phyloP scores from a whole-genome alignment of 805 yeast species.

The Saccharomycodes ludwigii region DNA sequence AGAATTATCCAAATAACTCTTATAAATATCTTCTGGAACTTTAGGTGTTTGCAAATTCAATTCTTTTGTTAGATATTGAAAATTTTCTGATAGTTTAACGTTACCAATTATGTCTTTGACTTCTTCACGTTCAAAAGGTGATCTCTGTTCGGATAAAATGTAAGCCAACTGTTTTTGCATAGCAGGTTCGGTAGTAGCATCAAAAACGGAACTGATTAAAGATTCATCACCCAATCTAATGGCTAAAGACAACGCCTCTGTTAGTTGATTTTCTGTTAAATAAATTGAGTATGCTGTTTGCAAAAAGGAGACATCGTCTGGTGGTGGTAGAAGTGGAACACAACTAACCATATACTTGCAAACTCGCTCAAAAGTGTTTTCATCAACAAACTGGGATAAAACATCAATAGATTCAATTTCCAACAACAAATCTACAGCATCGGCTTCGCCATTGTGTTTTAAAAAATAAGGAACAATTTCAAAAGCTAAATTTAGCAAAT shows the following conservation, averaged over 20 bases:
- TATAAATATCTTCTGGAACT: conserved; percentile 90
- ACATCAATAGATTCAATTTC: conserved; percentile 84
- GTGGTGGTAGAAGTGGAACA: conserved; percentile 92
- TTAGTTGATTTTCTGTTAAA: conserved; percentile 60
- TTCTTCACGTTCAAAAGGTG: conserved; percentile 58
- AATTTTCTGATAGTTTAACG: conserved; percentile 65
- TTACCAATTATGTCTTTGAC: conserved; percentile 83
- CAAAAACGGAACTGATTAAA: conserved; percentile 67
- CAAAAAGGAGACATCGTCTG: conserved; percentile 77
- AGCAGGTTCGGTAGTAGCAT: conserved; percentile 59
- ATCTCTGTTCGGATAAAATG: conserved; percentile 76
- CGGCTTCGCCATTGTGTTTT: conserved; percentile 95
- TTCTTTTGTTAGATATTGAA: conserved; percentile 69
- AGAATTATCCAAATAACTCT: conserved; percentile 72
- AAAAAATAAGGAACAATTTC: conserved; percentile 81
- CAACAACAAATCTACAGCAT: conserved; percentile 85
- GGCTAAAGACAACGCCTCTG: conserved; percentile 86
- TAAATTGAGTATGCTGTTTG: conserved; percentile 84
- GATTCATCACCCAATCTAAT: conserved; percentile 76
- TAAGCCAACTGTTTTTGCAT: conserved; percentile 86
- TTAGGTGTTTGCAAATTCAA: conserved; percentile 81
- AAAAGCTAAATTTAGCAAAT: conserved; percentile 53
- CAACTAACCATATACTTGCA: conserved; percentile 92
- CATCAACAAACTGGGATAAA: conserved; percentile 75
- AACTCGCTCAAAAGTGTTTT: conserved; percentile 72